These are phyloP conservation scores for Nidularia sp. DNA, from an alignment of 768 basidiomycete species.

Conservation along the genomic window DNA sequence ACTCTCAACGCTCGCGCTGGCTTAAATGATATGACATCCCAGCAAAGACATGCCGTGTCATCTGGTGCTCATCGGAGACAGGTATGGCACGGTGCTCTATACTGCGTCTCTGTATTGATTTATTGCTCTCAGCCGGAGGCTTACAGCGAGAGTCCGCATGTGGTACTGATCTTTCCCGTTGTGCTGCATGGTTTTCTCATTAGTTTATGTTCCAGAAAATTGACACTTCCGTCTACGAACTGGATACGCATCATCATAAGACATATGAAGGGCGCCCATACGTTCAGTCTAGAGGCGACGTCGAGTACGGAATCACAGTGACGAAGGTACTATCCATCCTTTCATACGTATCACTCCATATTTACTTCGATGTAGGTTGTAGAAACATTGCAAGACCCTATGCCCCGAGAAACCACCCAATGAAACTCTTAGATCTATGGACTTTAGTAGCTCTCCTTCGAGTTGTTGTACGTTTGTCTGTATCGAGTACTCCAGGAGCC, in stretches of 20 bases:
- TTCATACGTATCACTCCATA: not conserved
- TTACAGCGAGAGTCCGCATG: no score
- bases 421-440: not conserved
- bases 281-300: conserved; percentile 10
- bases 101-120: no score
- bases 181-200: no score
- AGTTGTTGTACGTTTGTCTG: not conserved
- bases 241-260: conserved; percentile 19
- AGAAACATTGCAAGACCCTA: conserved; percentile 26
- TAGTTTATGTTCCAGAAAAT: no score
- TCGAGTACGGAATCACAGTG: conserved; percentile 33
- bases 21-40: conserved; percentile 22
- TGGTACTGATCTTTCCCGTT: no score
- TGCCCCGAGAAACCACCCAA: conserved; percentile 10
- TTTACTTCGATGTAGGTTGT: conserved; percentile 21
- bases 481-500: not conserved
- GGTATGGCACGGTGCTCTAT: not conserved
- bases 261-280: conserved; percentile 10
- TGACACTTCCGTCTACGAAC: conserved; percentile 17
- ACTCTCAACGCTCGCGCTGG: conserved; percentile 41
- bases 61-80: conserved; percentile 12
- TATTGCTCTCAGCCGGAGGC: no score
- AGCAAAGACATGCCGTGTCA: conserved; percentile 16
- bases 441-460: not conserved
- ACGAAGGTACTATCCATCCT: conserved; percentile 22